Conservation (phyloP, 495 filamentous ascomycete species). For the Penicillium roqueforti region DNA sequence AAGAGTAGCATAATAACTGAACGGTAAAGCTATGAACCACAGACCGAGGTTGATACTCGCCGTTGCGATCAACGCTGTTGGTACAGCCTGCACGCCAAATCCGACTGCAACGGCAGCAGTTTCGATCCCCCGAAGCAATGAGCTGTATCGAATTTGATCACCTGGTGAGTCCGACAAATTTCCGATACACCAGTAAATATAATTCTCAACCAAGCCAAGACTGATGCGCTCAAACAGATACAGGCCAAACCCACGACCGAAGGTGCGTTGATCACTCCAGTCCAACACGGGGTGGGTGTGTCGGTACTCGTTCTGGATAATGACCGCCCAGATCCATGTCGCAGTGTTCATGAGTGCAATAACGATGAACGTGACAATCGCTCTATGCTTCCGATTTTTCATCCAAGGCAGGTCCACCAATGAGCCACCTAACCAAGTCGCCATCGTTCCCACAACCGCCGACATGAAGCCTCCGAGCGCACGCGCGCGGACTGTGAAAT, state of each 20-base stretch:
- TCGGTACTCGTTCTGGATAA: slow-evolving; percentile 26
- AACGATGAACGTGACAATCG: slow-evolving; percentile 16
- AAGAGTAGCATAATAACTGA: slow-evolving; percentile 43
- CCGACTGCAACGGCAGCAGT: slow-evolving; percentile 39
- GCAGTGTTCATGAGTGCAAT: slow-evolving; percentile 20
- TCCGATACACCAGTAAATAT: slow-evolving; percentile 45
- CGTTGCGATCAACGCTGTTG: slow-evolving; percentile 38
- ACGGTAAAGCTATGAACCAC: slow-evolving; percentile 39
- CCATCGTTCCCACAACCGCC: slow-evolving; percentile 45
- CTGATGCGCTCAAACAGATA: slow-evolving; percentile 39
- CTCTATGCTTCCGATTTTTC: slow-evolving; percentile 17
- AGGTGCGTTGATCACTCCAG: slow-evolving; percentile 27
- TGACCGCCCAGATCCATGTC: slow-evolving; percentile 27
- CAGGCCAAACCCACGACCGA: slow-evolving; percentile 40
- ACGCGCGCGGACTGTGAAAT: slow-evolving; percentile 52
- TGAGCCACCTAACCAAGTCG: slow-evolving; percentile 25
- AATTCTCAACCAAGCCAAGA: slow-evolving; percentile 41
- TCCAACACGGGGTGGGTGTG: slow-evolving; percentile 22
- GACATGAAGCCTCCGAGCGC: slow-evolving; percentile 46
- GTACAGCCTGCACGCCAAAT: slow-evolving; percentile 42
- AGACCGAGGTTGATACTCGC: slow-evolving; percentile 40
- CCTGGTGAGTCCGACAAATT: slow-evolving; percentile 40
- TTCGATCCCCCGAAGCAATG: slow-evolving; percentile 39
- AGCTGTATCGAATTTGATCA: slow-evolving; percentile 42
- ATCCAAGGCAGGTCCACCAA: slow-evolving; percentile 23